Evolutionary conservation across 1,139 yeast genomes (phyloP).

Genomic region (Diutina neorugosa): DNA sequence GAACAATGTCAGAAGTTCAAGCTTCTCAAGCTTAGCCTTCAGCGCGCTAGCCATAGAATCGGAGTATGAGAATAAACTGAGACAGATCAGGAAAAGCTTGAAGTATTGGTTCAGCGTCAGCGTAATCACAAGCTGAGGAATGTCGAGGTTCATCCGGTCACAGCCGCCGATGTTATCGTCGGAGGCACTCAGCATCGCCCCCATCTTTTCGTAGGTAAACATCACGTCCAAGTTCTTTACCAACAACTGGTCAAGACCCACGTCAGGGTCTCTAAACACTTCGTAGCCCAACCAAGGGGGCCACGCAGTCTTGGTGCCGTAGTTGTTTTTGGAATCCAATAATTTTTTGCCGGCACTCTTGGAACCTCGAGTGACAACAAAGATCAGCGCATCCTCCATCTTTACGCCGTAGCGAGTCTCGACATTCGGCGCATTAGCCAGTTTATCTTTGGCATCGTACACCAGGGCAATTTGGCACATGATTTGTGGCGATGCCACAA

Average conservation of each 20-base stretch:
- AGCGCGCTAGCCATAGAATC: conserved; percentile 29
- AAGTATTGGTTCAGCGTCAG: conserved; percentile 34
- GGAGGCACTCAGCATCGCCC: conserved; percentile 15
- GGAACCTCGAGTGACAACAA: conserved; percentile 15
- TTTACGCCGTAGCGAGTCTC: conserved; percentile 28
- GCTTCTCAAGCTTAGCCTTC: conserved; percentile 24
- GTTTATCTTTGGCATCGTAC: conserved; percentile 15
- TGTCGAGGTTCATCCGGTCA: conserved; percentile 21
- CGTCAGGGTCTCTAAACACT: conserved; percentile 25
- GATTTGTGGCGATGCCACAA: conserved; percentile 38
- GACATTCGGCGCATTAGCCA: conserved; percentile 16
- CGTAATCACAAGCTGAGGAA: conserved; percentile 27
- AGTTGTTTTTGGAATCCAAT: conserved; percentile 15
- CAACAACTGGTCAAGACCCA: conserved; percentile 24
- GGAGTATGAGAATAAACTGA: conserved; percentile 25
- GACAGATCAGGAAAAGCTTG: conserved; percentile 23
- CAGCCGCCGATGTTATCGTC: conserved; percentile 4
- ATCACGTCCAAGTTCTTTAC: conserved; percentile 27
- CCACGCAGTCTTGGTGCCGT: conserved; percentile 30
- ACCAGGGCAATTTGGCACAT: conserved; percentile 29
- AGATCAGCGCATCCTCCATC: conserved; percentile 27
- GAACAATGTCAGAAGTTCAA: conserved; percentile 31
- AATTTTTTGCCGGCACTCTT: conserved; percentile 5
- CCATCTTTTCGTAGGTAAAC: conserved; percentile 22
- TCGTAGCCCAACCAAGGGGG: conserved; percentile 35